Conservation (phyloP, 768 basidiomycete species). For the Nevesoporus exiguus region DNA sequence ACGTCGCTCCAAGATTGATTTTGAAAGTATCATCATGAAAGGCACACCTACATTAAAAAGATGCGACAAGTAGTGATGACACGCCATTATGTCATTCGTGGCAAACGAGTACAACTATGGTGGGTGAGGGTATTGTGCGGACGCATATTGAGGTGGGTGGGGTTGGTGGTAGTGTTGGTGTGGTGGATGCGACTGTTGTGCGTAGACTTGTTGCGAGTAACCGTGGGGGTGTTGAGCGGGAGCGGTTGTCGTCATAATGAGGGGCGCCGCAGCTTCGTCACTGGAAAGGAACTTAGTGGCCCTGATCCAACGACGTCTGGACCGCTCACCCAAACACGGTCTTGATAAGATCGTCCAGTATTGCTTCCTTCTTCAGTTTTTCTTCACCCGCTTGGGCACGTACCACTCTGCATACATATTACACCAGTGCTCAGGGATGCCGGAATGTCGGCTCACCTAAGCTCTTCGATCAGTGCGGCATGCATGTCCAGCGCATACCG, state of each 20-base stretch:
- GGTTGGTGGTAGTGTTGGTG: constrained; percentile 8
- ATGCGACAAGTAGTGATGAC: neutral
- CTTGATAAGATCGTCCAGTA: constrained; percentile 52
- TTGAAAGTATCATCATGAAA: neutral
- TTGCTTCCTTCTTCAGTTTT: constrained; percentile 57
- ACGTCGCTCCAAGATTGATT: neutral
- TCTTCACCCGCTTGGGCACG: constrained; percentile 51
- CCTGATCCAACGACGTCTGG: neutral
- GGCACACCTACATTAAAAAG: neutral
- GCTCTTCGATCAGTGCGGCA: constrained; percentile 60
- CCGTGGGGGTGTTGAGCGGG: constrained; percentile 2
- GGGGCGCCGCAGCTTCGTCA: constrained; percentile 25
- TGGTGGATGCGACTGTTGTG: constrained; percentile 9
- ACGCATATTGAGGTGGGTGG: constrained; percentile 13
- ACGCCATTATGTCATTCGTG: neutral
- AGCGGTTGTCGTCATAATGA: constrained; percentile 12
- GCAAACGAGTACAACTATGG: constrained; percentile 4
- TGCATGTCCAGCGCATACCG: constrained; percentile 66
- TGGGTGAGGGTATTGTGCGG: constrained; percentile 15
- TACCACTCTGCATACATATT: constrained; percentile 31
- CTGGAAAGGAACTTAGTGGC: constrained; percentile 9
- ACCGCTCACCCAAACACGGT: constrained; percentile 48
- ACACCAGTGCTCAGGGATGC: neutral
- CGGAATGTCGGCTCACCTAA: constrained; percentile 33
- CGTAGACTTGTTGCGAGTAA: constrained; percentile 7